These are phyloP conservation scores for Curvularia sp. DNA, from an alignment of 2,329 filamentous ascomycete genomes.

Conservation along the genomic window DNA sequence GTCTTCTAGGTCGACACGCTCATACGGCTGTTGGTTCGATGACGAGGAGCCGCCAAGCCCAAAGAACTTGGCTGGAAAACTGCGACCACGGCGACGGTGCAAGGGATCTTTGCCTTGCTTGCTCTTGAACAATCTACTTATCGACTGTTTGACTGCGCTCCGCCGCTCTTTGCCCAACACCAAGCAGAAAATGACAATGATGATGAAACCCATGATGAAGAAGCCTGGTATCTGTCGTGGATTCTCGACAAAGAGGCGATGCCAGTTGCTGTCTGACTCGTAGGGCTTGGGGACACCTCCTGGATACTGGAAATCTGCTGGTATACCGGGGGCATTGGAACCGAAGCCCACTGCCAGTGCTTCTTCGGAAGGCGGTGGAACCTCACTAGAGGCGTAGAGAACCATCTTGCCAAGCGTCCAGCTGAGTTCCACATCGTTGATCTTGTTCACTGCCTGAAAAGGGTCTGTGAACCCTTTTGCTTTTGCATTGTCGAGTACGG, in stretches of 20 bases:
- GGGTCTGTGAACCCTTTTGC: slow-evolving; percentile 79
- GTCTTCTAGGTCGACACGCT: slow-evolving; percentile 76
- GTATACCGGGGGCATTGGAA: slow-evolving; percentile 74
- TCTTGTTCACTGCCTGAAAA: slow-evolving; percentile 92
- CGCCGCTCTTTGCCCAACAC: slow-evolving; percentile 82
- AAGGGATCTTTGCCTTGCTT: slow-evolving; percentile 50
- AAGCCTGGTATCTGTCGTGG: slow-evolving; percentile 75
- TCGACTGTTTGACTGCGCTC: slow-evolving; percentile 61
- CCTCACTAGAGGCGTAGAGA: slow-evolving; percentile 88
- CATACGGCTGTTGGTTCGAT: slow-evolving; percentile 64
- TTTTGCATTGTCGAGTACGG: slow-evolving; percentile 71
- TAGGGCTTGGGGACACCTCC: slow-evolving; percentile 60
- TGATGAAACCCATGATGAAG: slow-evolving; percentile 76
- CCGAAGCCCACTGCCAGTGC: slow-evolving; percentile 88
- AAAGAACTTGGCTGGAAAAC: slow-evolving; percentile 66
- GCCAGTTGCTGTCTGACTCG: slow-evolving; percentile 61
- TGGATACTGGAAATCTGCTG: slow-evolving; percentile 83
- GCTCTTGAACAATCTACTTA: slow-evolving; percentile 58
- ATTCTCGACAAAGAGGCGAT: slow-evolving; percentile 68
- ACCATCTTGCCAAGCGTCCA: slow-evolving; percentile 98
- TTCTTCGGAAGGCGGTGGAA: slow-evolving; percentile 68
- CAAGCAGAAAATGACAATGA: slow-evolving; percentile 73
- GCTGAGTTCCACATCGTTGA: slow-evolving; percentile 88
- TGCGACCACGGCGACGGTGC: slow-evolving; percentile 51
- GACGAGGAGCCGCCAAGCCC: slow-evolving; percentile 51